phyloP scores from a whole-genome alignment of 2,329 filamentous ascomycete species.

The Alternaria brassicicola region DNA sequence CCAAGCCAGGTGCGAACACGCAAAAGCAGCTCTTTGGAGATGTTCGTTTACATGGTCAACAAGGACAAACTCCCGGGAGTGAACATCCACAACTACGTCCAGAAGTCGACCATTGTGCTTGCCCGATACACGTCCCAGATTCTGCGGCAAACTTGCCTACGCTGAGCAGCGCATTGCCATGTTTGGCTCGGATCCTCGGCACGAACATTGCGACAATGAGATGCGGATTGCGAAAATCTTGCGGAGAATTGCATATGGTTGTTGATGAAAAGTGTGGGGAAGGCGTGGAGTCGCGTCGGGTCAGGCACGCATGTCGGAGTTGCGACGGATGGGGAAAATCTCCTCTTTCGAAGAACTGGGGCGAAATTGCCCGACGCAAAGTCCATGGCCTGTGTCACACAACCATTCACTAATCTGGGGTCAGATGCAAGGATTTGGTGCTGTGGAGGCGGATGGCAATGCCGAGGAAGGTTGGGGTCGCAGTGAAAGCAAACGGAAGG shows the following conservation, averaged over 20 bases:
- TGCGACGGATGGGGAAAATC: conserved; percentile 28
- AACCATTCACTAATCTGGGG: not conserved
- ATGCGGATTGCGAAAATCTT: conserved; percentile 8
- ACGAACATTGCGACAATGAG: not conserved
- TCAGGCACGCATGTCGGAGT: not conserved
- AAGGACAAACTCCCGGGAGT: not conserved
- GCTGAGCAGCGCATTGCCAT: not conserved
- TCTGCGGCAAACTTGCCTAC: not conserved
- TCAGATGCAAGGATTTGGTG: not conserved
- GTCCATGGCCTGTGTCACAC: not conserved
- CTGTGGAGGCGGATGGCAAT: not conserved
- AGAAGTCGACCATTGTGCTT: not conserved
- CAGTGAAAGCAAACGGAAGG: not conserved
- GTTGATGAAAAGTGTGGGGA: conserved; percentile 25
- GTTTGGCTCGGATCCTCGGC: not conserved
- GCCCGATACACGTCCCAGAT: not conserved
- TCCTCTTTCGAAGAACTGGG: conserved; percentile 17
- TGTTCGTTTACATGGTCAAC: not conserved
- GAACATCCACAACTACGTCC: not conserved
- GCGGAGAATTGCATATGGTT: conserved; percentile 17
- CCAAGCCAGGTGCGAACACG: conserved; percentile 6
- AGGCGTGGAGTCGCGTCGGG: conserved; percentile 12
- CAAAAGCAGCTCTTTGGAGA: conserved; percentile 1
- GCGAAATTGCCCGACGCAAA: conserved; percentile 6
- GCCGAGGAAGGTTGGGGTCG: not conserved